These are phyloP conservation scores for Cerrena zonata DNA, from an alignment of 1,284 basidiomycete genomes.

Conservation along the genomic window DNA sequence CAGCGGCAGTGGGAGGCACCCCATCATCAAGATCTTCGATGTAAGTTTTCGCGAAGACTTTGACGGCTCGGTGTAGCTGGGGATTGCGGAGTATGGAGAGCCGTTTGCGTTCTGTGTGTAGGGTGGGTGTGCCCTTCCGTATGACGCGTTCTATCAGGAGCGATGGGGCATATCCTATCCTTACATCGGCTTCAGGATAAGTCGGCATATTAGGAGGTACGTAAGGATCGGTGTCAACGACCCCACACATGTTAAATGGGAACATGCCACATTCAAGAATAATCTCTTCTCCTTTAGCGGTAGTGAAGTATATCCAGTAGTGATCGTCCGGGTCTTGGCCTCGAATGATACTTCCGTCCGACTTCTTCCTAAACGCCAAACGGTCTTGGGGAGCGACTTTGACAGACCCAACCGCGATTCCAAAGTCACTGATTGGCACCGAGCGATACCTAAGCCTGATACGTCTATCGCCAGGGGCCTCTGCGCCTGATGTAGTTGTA, in stretches of 20 bases:
- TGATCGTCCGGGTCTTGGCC: slow-evolving; percentile 9
- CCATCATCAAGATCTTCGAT: not conserved
- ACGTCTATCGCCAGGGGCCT: not conserved
- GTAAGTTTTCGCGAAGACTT: no score
- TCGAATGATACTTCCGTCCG: slow-evolving; percentile 19
- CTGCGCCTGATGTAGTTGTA: slow-evolving; percentile 5
- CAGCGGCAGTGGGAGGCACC: not conserved
- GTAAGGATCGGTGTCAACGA: slow-evolving; percentile 24
- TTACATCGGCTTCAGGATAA: no score
- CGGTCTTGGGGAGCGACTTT: not conserved
- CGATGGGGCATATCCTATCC: not conserved
- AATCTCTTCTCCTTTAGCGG: slow-evolving; percentile 3
- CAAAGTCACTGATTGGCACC: slow-evolving; percentile 9
- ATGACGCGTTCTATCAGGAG: slow-evolving; percentile 6
- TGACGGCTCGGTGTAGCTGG: slow-evolving; percentile 21
- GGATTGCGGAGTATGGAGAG: slow-evolving; percentile 33
- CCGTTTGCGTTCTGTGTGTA: slow-evolving; percentile 25
- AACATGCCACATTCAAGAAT: slow-evolving; percentile 5
- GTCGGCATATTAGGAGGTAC: slow-evolving; percentile 22
- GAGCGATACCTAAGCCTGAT: slow-evolving; percentile 1
- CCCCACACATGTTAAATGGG: slow-evolving; percentile 23
- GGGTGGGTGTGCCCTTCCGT: slow-evolving; percentile 15
- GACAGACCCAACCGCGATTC: slow-evolving; percentile 5
- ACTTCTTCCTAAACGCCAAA: slow-evolving; percentile 12
- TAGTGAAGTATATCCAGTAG: slow-evolving; percentile 11